These are phyloP conservation scores for Rosa rugosa DNA, from an alignment of 306 rosid species.

Conservation along the genomic window DNA sequence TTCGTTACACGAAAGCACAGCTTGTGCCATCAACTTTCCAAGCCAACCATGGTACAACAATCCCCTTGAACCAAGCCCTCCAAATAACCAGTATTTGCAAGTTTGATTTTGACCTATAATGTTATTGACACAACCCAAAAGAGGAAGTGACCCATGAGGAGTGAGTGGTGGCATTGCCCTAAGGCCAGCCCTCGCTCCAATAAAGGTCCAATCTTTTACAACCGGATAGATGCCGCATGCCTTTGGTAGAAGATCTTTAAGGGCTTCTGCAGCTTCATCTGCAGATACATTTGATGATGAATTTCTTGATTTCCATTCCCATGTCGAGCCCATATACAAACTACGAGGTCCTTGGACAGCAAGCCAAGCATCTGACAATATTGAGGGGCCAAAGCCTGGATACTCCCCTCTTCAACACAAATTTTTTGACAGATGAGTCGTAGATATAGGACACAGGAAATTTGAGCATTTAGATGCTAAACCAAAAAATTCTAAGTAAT, in stretches of 20 bases:
- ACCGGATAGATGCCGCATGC: conserved; percentile 61
- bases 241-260: conserved; percentile 73
- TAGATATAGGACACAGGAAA: background rate
- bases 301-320: conserved; percentile 88
- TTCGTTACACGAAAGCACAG: conserved; percentile 70
- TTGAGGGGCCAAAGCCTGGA: conserved; percentile 67
- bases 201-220: conserved; percentile 62
- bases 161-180: conserved; percentile 98
- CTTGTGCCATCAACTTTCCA: conserved; percentile 74
- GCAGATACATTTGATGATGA: conserved; percentile 59
- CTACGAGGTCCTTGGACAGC: conserved; percentile 64
- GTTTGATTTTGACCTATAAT: conserved; percentile 35
- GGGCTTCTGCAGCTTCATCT: conserved; percentile 63
- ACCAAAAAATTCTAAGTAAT: background rate
- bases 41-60: conserved; percentile 90
- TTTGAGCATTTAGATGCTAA: background rate
- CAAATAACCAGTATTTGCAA: conserved; percentile 81
- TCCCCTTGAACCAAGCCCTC: conserved; percentile 93
- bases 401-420: conserved; percentile 55
- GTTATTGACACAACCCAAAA: conserved; percentile 76
- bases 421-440: background rate
- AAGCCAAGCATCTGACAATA: conserved; percentile 90
- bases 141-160: conserved; percentile 78
- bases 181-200: conserved; percentile 83
- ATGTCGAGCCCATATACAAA: conserved; percentile 75